Conservation (phyloP, 2,329 filamentous ascomycete genomes). For the Bertia moriformis region DNA sequence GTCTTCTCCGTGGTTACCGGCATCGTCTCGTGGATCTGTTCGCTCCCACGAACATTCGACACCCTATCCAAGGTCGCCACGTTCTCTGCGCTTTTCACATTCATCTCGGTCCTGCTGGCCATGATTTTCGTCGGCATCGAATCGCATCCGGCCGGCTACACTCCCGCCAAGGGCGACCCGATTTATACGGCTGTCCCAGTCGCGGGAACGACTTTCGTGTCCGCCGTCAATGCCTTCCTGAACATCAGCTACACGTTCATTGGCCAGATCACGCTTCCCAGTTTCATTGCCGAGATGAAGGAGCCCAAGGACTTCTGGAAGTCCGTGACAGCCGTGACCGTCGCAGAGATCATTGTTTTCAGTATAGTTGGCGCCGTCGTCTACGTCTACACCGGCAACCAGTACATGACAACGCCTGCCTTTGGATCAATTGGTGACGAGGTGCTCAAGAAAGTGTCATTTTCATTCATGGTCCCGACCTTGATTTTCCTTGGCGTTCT, state of each 20-base stretch:
- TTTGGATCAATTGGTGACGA: conserved; percentile 69
- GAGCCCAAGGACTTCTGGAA: conserved; percentile 75
- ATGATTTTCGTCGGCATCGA: conserved; percentile 71
- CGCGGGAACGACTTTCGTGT: conserved; percentile 62
- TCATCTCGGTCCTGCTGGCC: conserved; percentile 73
- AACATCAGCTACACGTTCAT: conserved; percentile 97
- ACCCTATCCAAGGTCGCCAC: conserved; percentile 68
- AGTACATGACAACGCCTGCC: conserved; percentile 77
- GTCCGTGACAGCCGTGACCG: conserved; percentile 78
- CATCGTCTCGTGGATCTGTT: conserved; percentile 63
- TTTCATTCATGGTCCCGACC: conserved; percentile 91
- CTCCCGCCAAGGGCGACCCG: conserved; percentile 40
- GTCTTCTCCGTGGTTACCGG: conserved; percentile 63
- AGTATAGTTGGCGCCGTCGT: conserved; percentile 67
- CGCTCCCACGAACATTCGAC: conserved; percentile 72
- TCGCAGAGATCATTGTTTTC: conserved; percentile 76
- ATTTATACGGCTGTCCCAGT: conserved; percentile 55
- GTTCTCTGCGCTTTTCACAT: conserved; percentile 72
- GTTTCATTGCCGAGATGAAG: conserved; percentile 90
- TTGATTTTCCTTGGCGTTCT: conserved; percentile 83
- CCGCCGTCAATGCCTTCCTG: conserved; percentile 74
- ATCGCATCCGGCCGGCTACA: conserved; percentile 55
- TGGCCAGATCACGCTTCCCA: conserved; percentile 83
- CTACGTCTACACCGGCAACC: conserved; percentile 76
- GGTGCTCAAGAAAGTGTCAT: conserved; percentile 72